Base-by-base conservation (phyloP, 306 rosid species). In the Begonia fuchsioides region DNA sequence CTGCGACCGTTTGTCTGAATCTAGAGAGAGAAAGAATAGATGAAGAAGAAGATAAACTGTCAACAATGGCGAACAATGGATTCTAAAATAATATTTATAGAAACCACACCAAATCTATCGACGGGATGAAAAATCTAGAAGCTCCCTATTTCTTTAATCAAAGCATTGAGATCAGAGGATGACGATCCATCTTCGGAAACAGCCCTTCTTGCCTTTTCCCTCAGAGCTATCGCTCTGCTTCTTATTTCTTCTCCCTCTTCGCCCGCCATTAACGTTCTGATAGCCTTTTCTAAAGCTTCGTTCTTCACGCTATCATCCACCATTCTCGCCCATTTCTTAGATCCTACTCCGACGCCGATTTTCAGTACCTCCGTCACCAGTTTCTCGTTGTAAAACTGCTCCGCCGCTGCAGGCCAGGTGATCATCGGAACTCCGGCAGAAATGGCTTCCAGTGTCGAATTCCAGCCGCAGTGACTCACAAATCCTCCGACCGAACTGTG, bases 391-490 rank as follows among this genome's bases (percentile, higher is more conserved):
- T 56, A 64, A 56, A 68, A 73, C 14, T 73, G 75, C 15, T 68
- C 75, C 1, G 75, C 68, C 12, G 66, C 6, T 32, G 59, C 19
- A 0, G 71, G 75, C 78, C 78, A 68, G 26, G 78, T 68, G 52
- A 73, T 66, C 75, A 73, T 68, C 0, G 71, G 68, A 49, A 73
- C 4, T 10, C 74, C 74, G 0, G 68, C 68, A 11, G 62, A n/a
- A 2, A 73, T 40, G 1, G 68, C 78, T 57, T 73, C 74, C 60
- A 69, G 18, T 11, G 57, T 52, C 1, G 72, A 69, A 12, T 74
- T 74, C 80, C 80, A 74, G 8, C 80, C 76, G 43, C 80, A 69
- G 13, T 74, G 80, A 35, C 76, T 74, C 67, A 74, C 58, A 51
- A 74, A 74, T 11, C 69, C 66, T 8, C 80, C 76, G 8, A 65